A percentile compares a stretch with the other conserved stretches of the same genome.
Conservation (phyloP, 2,329 filamentous ascomycete species). For the Aspergillus costaricaensis region DNA sequence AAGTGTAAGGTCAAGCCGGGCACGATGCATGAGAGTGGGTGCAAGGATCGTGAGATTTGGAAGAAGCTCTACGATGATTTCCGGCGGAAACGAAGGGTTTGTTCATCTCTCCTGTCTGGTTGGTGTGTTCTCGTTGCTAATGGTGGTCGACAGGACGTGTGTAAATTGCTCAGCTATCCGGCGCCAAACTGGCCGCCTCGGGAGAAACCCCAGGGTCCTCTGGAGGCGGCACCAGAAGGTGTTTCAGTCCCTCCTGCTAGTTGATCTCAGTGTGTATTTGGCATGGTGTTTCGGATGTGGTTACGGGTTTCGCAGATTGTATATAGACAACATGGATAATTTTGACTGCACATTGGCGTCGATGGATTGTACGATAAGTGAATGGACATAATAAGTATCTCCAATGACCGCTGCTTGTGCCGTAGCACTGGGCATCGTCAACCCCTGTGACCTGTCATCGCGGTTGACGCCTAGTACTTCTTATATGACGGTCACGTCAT, state of each 20-base stretch:
- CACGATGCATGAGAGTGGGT: constrained; percentile 39
- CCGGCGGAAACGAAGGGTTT: constrained; percentile 35
- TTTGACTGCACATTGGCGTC: too few species aligned
- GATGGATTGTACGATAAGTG: too few species aligned
- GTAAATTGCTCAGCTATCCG: neutral
- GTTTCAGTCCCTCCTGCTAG: neutral
- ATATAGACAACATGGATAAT: too few species aligned
- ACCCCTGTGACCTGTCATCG: too few species aligned
- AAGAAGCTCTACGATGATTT: constrained; percentile 42
- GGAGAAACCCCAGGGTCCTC: neutral
- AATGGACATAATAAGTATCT: too few species aligned
- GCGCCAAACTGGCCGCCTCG: neutral
- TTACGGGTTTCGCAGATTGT: too few species aligned
- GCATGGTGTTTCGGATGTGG: neutral
- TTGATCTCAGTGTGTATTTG: neutral
- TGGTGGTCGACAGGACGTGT: neutral
- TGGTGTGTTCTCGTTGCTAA: neutral
- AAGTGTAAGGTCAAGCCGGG: constrained; percentile 39
- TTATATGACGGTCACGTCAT: too few species aligned
- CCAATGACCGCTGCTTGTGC: too few species aligned
- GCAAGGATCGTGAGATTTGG: constrained; percentile 41
- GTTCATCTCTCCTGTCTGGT: neutral
- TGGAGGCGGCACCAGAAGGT: neutral
- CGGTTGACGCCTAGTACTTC: too few species aligned
- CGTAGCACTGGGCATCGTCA: too few species aligned